A percentile compares a stretch with the other conserved stretches of the same genome.
Evolutionary conservation across 2,329 filamentous ascomycete species (phyloP).

Genomic region (Botrytis paeoniae): DNA sequence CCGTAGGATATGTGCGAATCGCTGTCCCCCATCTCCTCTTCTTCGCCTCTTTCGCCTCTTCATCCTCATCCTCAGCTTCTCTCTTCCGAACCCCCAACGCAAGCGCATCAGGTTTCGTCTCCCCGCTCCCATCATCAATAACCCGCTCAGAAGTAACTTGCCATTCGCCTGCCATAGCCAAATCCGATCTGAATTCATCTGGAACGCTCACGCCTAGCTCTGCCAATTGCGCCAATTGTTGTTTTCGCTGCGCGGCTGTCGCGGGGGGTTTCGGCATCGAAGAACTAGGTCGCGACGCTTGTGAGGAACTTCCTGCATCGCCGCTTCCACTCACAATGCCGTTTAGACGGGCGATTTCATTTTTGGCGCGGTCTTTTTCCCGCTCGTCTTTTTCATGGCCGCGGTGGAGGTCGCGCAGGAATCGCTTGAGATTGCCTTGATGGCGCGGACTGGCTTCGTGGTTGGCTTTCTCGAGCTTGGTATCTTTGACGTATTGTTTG

Average conservation of each 20-base stretch:
- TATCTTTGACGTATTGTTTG: slow-evolving; percentile 85
- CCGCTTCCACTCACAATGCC: slow-evolving; percentile 59
- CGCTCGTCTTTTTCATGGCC: slow-evolving; percentile 76
- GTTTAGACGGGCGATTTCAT: slow-evolving; percentile 83
- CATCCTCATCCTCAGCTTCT: slow-evolving; percentile 59
- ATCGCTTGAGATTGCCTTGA: slow-evolving; percentile 82
- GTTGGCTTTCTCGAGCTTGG: slow-evolving; percentile 81
- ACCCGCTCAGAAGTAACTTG: slow-evolving; percentile 51
- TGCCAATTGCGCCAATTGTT: slow-evolving; percentile 82
- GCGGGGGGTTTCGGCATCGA: slow-evolving; percentile 38
- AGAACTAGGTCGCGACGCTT: slow-evolving; percentile 30
- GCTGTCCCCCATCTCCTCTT: slow-evolving; percentile 45
- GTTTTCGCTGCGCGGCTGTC: slow-evolving; percentile 66
- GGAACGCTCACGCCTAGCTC: slow-evolving; percentile 85
- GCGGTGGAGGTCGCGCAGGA: slow-evolving; percentile 83
- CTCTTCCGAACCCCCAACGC: slow-evolving; percentile 60
- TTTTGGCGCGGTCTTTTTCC: slow-evolving; percentile 77
- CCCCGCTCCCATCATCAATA: slow-evolving; percentile 42
- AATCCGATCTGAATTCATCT: slow-evolving; percentile 69
- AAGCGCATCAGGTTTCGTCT: slow-evolving; percentile 43
- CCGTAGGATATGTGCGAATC: slow-evolving; percentile 38
- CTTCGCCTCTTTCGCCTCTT: slow-evolving; percentile 59
- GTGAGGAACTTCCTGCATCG: slow-evolving; percentile 28
- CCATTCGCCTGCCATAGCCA: slow-evolving; percentile 91
- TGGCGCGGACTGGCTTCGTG: slow-evolving; percentile 86